Percentiles rank a stretch among this genome's conserved stretches.
phyloP scores from a whole-genome alignment of 495 filamentous ascomycete species.

The Aspergillus egyptiacus region DNA sequence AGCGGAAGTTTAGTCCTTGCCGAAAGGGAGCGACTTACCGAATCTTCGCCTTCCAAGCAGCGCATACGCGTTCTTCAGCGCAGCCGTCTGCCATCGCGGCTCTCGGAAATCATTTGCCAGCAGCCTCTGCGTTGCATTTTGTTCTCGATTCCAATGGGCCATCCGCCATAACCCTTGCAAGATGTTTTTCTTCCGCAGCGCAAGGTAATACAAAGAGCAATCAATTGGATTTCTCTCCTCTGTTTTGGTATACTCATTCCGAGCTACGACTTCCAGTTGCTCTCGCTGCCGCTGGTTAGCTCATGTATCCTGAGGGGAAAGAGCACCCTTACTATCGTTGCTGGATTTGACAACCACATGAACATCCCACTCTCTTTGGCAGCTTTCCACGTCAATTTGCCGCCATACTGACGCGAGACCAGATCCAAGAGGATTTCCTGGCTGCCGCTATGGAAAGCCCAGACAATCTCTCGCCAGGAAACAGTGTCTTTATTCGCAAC shows the following conservation, averaged over 20 bases:
- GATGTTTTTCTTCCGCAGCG: slow-evolving; percentile 84
- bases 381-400: slow-evolving; percentile 73
- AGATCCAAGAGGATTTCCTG: slow-evolving; percentile 91
- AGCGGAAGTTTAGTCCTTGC: neutral
- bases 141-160: slow-evolving; percentile 85
- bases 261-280: slow-evolving; percentile 83
- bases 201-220: slow-evolving; percentile 87
- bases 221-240: slow-evolving; percentile 90
- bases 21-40: slow-evolving; percentile 43
- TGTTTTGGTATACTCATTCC: slow-evolving; percentile 86
- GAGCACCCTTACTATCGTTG: slow-evolving; percentile 60
- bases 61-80: slow-evolving; percentile 96
- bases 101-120: slow-evolving; percentile 85
- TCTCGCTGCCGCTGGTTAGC: slow-evolving; percentile 48
- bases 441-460: slow-evolving; percentile 86
- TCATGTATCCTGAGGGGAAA: neutral
- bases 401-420: slow-evolving; percentile 73
- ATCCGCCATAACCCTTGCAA: slow-evolving; percentile 94
- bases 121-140: slow-evolving; percentile 66
- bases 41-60: slow-evolving; percentile 86
- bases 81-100: slow-evolving; percentile 79
- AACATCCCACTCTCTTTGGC: slow-evolving; percentile 86
- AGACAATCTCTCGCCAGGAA: slow-evolving; percentile 89
- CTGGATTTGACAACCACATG: slow-evolving; percentile 82
- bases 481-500: slow-evolving; percentile 58